Evolutionary conservation across 805 yeast species (phyloP).

Genomic region (Metschnikowia amazonensis): DNA sequence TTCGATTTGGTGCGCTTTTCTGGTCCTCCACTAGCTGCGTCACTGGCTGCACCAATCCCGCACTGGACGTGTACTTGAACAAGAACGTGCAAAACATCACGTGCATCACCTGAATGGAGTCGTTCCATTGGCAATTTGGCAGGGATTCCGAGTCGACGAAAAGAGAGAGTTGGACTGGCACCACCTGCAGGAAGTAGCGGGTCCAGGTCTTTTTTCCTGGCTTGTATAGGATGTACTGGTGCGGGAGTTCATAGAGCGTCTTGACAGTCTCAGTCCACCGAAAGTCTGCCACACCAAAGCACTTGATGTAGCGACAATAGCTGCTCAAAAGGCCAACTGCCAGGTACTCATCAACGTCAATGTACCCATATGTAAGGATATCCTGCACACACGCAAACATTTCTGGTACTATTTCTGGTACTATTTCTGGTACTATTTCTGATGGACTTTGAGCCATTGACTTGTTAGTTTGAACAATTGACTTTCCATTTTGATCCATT

Average conservation of each 20-base stretch:
- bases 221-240: conserved; percentile 20
- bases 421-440: conserved; percentile 11
- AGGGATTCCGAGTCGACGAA: neutral
- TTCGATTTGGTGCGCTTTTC: neutral
- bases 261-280: conserved; percentile 27
- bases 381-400: conserved; percentile 20
- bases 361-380: conserved; percentile 23
- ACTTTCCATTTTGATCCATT: too few species aligned
- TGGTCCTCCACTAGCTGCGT: neutral
- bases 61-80: conserved; percentile 4
- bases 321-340: conserved; percentile 26
- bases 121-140: neutral
- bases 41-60: conserved; percentile 3
- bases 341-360: conserved; percentile 31
- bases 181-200: conserved; percentile 26
- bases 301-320: conserved; percentile 12
- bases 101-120: conserved; percentile 5
- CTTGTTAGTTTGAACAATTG: too few species aligned
- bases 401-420: neutral
- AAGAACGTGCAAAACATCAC: conserved; percentile 7
- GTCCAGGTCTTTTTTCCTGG: conserved; percentile 29
- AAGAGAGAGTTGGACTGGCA: conserved; percentile 15
- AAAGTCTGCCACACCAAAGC: neutral
- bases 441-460: neutral
- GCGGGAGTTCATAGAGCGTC: conserved; percentile 24